phyloP scores from a whole-genome alignment of 768 basidiomycete genomes.

The Lactarius tabidus region DNA sequence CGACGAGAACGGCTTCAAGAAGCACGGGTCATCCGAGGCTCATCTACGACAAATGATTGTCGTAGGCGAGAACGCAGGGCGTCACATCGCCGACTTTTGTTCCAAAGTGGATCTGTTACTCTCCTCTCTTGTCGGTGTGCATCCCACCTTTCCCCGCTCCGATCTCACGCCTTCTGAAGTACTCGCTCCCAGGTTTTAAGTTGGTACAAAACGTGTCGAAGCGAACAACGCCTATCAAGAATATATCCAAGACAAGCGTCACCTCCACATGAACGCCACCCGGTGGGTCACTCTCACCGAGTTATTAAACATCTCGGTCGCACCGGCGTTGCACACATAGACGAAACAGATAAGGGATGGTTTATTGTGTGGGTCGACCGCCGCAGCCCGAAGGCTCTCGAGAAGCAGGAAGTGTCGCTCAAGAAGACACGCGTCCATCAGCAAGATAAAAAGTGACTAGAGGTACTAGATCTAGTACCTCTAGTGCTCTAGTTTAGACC shows the following conservation, averaged over 20 bases:
- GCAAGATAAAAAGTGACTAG: too few relatives aligned
- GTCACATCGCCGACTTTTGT: constrained; percentile 91
- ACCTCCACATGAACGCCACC: constrained; percentile 98
- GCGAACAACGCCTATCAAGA: constrained; percentile 98
- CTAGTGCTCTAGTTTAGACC: too few relatives aligned
- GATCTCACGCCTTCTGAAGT: constrained; percentile 9
- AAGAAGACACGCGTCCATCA: constrained; percentile 95
- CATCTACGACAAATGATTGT: constrained; percentile 97
- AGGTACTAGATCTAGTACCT: too few relatives aligned
- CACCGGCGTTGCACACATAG: constrained; percentile 82
- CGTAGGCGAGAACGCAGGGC: constrained; percentile 90
- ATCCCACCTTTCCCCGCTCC: constrained; percentile 11
- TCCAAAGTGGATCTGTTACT: constrained; percentile 89
- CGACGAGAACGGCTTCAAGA: constrained; percentile 99
- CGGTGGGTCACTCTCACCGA: constrained; percentile 98
- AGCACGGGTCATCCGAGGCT: constrained; percentile 81
- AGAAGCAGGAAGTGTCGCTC: constrained; percentile 82
- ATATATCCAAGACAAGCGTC: constrained; percentile 89
- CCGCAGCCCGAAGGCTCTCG: constrained; percentile 89
- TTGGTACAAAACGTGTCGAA: constrained; percentile 90
- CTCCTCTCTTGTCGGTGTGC: constrained; percentile 78
- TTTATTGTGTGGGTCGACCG: constrained; percentile 98
- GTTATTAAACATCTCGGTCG: constrained; percentile 89
- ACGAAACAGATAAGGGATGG: constrained; percentile 99
- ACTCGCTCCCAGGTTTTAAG: constrained; percentile 45